A percentile compares a stretch with the other conserved stretches of the same genome.
Conservation (phyloP, 192 early-diverging fungal genomes). For the Linderina pennispora region DNA sequence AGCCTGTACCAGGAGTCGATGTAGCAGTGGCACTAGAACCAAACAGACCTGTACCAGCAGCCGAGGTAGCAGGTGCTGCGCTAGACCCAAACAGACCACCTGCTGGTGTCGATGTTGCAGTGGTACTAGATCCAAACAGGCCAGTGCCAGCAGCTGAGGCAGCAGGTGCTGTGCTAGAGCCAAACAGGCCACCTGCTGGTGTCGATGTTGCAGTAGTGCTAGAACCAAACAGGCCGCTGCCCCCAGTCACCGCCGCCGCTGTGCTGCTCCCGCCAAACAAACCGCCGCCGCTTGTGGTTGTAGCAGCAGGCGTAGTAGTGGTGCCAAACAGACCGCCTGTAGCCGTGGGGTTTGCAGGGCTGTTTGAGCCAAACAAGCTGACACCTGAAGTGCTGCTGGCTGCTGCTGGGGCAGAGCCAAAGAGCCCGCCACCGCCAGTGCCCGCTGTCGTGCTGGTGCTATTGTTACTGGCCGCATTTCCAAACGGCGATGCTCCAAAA, state of each 20-base stretch:
- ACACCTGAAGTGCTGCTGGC: neutral
- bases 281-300: neutral
- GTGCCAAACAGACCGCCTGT: neutral
- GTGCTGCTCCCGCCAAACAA: conserved; percentile 5
- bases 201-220: conserved; percentile 2
- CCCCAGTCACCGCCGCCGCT: no score
- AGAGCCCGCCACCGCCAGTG: no score
- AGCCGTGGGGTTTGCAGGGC: no score
- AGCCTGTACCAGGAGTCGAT: neutral
- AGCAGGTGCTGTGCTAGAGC: neutral
- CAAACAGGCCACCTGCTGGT: conserved; percentile 2
- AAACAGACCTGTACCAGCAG: neutral
- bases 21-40: neutral
- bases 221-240: no score
- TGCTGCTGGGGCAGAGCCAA: neutral
- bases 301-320: neutral
- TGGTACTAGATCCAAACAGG: conserved; percentile 5
- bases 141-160: neutral
- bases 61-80: neutral
- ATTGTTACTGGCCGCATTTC: no score
- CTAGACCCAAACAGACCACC: neutral
- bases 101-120: neutral
- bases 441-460: no score
- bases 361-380: conserved; percentile 9
- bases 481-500: no score